phyloP scores from a whole-genome alignment of 106 monocot species.

The Phalaenopsis equestris region DNA sequence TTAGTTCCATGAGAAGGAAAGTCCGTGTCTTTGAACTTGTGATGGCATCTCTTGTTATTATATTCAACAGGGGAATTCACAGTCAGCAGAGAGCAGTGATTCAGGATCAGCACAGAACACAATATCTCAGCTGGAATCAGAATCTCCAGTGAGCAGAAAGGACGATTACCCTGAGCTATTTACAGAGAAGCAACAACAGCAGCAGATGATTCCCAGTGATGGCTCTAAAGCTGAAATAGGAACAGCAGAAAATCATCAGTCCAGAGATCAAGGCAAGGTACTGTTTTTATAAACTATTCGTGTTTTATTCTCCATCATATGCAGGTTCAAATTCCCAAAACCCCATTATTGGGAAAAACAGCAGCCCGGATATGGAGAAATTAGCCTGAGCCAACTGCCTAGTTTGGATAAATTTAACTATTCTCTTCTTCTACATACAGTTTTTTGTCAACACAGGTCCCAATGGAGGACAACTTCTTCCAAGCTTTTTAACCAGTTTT shows the following conservation, averaged over 20 bases:
- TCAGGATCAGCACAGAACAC: conserved; percentile 74
- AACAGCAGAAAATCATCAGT: conserved; percentile 21
- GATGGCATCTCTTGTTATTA: background rate
- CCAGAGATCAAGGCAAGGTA: conserved; percentile 28
- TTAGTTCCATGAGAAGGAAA: too few relatives aligned
- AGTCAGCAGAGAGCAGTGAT: conserved; percentile 66
- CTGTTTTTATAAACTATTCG: background rate
- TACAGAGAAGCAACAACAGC: conserved; percentile 8
- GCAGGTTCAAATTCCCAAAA: background rate
- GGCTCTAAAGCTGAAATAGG: conserved; percentile 24
- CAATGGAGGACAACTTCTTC: conserved; percentile 4
- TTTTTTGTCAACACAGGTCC: conserved; percentile 2
- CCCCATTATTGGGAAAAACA: too few relatives aligned
- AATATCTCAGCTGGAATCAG: conserved; percentile 50
- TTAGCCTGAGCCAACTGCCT: background rate
- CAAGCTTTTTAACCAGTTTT: background rate
- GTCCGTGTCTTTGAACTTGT: background rate
- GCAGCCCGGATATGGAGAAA: background rate
- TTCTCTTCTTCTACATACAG: too few relatives aligned
- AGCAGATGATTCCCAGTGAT: conserved; percentile 22
- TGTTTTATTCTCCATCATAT: background rate
- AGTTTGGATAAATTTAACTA: too few relatives aligned
- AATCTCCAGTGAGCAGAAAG: conserved; percentile 51
- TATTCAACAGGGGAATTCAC: conserved; percentile 31
- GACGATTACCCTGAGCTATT: conserved; percentile 10